Evolutionary conservation across 345 rosid genomes (phyloP).

Genomic region (Hypericum perforatum): DNA sequence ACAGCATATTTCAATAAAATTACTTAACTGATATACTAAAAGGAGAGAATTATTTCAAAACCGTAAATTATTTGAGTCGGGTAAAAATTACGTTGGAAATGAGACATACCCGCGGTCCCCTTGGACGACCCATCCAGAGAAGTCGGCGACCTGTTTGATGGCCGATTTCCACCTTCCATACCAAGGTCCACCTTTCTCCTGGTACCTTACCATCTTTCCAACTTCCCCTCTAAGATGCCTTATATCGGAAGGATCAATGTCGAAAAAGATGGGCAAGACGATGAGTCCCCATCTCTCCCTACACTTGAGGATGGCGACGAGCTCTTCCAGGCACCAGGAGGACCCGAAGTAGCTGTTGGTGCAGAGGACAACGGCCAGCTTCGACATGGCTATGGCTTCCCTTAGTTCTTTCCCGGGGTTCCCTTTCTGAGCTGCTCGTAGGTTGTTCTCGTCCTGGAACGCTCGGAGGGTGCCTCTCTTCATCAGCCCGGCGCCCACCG

Average conservation of each 20-base stretch:
- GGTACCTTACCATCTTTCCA: background rate
- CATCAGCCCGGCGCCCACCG: background rate
- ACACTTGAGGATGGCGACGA: background rate
- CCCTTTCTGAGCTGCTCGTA: background rate
- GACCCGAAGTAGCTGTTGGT: background rate
- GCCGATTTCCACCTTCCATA: conserved; percentile 2
- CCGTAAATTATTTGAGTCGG: too few relatives aligned
- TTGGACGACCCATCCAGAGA: background rate
- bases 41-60: too few relatives aligned
- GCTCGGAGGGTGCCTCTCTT: background rate
- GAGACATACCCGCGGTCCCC: background rate
- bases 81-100: background rate
- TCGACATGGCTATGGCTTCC: background rate
- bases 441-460: background rate
- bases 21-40: too few relatives aligned
- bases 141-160: background rate
- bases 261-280: background rate
- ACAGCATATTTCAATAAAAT: too few relatives aligned
- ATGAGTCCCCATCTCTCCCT: background rate
- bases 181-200: background rate
- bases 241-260: background rate
- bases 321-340: background rate
- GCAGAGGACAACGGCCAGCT: background rate
- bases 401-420: background rate
- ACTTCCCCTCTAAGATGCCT: background rate